phyloP scores from a whole-genome alignment of 2,329 filamentous ascomycete species.

The Talaromyces atroroseus region DNA sequence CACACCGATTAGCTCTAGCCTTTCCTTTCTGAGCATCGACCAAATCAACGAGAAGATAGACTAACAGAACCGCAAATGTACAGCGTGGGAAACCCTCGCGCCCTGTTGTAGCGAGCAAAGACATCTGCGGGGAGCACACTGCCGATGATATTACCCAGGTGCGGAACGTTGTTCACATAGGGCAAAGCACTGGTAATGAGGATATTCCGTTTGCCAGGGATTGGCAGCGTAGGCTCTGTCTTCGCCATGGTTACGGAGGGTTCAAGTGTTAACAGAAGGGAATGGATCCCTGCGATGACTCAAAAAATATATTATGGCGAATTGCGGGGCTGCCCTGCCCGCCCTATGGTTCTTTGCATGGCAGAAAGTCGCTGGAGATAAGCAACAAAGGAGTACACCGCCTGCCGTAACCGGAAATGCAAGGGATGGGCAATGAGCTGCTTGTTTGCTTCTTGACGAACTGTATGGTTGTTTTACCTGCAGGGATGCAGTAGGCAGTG shows the following conservation, averaged over 20 bases:
- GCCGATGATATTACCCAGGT: constrained; percentile 84
- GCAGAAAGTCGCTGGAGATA: constrained; percentile 7
- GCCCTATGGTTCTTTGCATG: background rate
- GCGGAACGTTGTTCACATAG: constrained; percentile 74
- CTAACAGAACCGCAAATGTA: constrained; percentile 68
- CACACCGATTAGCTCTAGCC: background rate
- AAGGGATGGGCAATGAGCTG: background rate
- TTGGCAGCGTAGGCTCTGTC: constrained; percentile 50
- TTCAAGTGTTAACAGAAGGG: no score
- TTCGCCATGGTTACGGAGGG: constrained; percentile 8
- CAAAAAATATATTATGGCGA: background rate
- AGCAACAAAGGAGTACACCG: background rate
- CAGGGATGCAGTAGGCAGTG: background rate
- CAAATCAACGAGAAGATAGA: background rate
- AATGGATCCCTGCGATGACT: no score
- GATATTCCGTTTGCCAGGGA: constrained; percentile 74
- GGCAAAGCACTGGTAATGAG: constrained; percentile 88
- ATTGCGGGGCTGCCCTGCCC: background rate
- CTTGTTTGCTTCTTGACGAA: background rate
- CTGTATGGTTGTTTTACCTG: background rate
- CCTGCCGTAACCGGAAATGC: background rate
- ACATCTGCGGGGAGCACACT: constrained; percentile 86
- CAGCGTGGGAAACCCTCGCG: constrained; percentile 66
- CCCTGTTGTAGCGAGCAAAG: constrained; percentile 51
- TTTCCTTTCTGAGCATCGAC: background rate